Evolutionary conservation across 2,329 filamentous ascomycete genomes (phyloP), one percentile per base, ranked within the genome.

Genomic region (Scedosporium minutisporum): DNA sequence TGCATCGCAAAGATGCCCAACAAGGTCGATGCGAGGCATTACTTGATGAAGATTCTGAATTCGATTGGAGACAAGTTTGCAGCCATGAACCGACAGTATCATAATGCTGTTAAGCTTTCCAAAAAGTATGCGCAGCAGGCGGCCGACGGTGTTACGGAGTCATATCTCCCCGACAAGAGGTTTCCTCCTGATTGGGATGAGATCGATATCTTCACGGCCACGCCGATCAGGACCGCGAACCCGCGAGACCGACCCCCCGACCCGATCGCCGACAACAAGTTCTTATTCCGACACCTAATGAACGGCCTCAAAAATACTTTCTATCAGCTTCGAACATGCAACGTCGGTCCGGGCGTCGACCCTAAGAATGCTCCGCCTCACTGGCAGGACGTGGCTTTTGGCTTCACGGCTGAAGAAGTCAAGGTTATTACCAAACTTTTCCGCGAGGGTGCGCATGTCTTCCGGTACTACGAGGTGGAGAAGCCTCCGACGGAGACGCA

Each of bases 41-140:
- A 96, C 72, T 78, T 99, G 65, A 91, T 99, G 71, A 95, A 96
- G 86, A 97, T 99, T 55, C 78, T 99, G 63, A 96, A 97, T 74
- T 95, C 96, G 9, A 97, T 99, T 68, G 95, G 91, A 58, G 95
- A 99, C 71, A 99, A 99, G 72, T 97, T 99, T 71, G 93, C 93
- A 1, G 87, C 92, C 2, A 99, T 99, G 95, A 99, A 99, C 71
- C 84, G 91, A 63, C 92, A 97, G 73, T 97, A 96, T 71, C 84
- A 88, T 44, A 99, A 99, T 73, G 92, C 95, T 16, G 90, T 96
- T 57, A 99, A 97, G 76, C 82, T 96, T 4, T 96, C 92, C 12
- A 90, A 88, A 69, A 82, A 87, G 58, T 90, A 90, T 70, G 83
- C 82, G 14, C 84, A 89, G 66, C 88, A 91, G 63, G 86, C 89